Conservation (phyloP, 2,329 filamentous ascomycete genomes). For the Paraphoma chrysanthemicola region DNA sequence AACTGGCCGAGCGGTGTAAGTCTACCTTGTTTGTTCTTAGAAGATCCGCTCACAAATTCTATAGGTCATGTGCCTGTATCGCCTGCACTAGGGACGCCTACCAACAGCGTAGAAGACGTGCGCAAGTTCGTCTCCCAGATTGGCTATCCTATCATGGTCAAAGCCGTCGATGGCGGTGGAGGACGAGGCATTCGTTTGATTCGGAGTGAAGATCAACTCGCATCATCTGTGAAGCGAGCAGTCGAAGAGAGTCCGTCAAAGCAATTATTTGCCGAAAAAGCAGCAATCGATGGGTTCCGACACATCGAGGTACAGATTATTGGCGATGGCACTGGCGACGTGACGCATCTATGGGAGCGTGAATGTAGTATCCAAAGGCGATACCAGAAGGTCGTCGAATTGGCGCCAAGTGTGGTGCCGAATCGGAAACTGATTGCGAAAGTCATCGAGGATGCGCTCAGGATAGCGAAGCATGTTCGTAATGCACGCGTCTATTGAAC, state of each 20-base stretch:
- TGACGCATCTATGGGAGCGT: conserved; percentile 65
- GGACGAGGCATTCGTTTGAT: conserved; percentile 67
- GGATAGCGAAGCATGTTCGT: conserved; percentile 57
- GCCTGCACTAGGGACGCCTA: conserved; percentile 56
- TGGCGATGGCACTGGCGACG: conserved; percentile 61
- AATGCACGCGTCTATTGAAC: not conserved
- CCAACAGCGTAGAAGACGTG: conserved; percentile 52
- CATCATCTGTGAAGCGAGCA: conserved; percentile 57
- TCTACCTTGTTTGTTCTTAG: not conserved
- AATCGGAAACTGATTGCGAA: conserved; percentile 56
- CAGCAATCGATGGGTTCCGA: conserved; percentile 65
- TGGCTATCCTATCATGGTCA: conserved; percentile 66
- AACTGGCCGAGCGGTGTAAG: conserved; percentile 58
- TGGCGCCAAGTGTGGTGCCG: conserved; percentile 60
- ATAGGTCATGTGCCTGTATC: conserved; percentile 58
- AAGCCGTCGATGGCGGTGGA: conserved; percentile 70
- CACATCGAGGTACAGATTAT: conserved; percentile 69
- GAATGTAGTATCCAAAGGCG: conserved; percentile 67
- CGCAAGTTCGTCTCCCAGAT: conserved; percentile 64
- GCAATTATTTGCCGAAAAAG: conserved; percentile 67
- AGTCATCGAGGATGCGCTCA: conserved; percentile 62
- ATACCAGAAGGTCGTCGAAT: conserved; percentile 68
- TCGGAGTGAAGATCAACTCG: conserved; percentile 51
- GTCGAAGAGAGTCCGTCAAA: conserved; percentile 65
- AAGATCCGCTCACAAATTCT: not conserved